Conservation (phyloP, 2,329 filamentous ascomycete species). For the Fusarium nygamai region DNA sequence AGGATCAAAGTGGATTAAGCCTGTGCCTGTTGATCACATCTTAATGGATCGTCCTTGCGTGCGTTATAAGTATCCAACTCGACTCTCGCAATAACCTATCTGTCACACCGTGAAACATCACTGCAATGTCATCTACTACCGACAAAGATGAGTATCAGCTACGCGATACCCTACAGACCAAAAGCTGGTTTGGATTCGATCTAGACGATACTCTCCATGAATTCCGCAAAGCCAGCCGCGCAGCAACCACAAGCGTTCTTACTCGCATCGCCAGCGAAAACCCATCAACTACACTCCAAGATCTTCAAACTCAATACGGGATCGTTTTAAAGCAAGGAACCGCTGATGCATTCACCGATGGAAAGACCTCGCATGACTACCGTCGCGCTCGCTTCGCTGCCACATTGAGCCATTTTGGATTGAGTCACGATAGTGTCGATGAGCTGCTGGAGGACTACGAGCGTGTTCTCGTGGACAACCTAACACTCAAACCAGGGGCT, state of each 20-base stretch:
- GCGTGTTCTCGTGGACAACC: slow-evolving; percentile 35
- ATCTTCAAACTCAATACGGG: slow-evolving; percentile 43
- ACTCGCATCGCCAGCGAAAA: slow-evolving; percentile 36
- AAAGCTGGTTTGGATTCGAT: slow-evolving; percentile 57
- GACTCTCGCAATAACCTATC: background rate
- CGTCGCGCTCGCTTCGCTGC: slow-evolving; percentile 51
- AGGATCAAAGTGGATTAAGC: background rate
- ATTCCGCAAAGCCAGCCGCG: slow-evolving; percentile 53
- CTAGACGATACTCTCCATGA: slow-evolving; percentile 60
- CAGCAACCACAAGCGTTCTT: slow-evolving; percentile 49
- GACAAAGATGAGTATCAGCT: background rate
- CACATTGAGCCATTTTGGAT: slow-evolving; percentile 44
- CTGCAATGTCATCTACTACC: background rate
- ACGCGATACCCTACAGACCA: background rate
- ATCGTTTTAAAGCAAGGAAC: slow-evolving; percentile 49
- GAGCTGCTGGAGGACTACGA: slow-evolving; percentile 46
- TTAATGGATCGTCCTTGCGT: background rate
- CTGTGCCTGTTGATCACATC: background rate
- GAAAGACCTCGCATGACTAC: slow-evolving; percentile 56
- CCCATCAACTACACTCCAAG: background rate
- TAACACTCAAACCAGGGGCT: slow-evolving; percentile 52
- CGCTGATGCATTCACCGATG: slow-evolving; percentile 54
- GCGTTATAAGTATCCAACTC: background rate
- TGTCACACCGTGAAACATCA: background rate
- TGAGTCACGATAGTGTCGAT: slow-evolving; percentile 28